Percentiles rank a stretch among this genome's conserved stretches.
Conservation (phyloP, 345 rosid genomes). For the Barbarea vulgaris region DNA sequence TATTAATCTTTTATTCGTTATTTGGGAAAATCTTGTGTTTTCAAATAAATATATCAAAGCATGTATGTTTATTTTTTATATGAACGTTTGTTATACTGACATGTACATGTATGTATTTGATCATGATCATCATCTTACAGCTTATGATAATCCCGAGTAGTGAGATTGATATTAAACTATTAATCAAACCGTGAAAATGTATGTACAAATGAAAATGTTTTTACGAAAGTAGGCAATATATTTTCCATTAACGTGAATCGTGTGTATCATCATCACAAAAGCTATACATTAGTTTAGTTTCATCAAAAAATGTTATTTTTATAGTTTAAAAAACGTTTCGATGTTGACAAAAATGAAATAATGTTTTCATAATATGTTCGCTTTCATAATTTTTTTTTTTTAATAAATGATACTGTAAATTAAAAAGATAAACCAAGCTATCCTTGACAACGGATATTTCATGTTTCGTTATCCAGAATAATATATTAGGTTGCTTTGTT, state of each 20-base stretch:
- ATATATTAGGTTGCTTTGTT: slow-evolving; percentile 31
- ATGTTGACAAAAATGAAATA: not conserved
- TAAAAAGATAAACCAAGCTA: not conserved
- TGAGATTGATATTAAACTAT: not conserved
- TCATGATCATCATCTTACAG: not conserved
- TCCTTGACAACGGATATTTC: slow-evolving; percentile 6
- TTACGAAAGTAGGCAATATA: not conserved
- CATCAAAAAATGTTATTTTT: not conserved
- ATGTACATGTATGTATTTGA: slow-evolving; percentile 12
- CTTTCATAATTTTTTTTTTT: not conserved
- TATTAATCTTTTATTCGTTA: not conserved
- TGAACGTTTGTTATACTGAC: slow-evolving; percentile 17
- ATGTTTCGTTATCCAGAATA: slow-evolving; percentile 12
- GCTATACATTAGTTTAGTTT: not conserved
- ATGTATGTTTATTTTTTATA: not conserved
- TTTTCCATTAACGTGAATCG: not conserved
- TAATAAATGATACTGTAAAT: not conserved
- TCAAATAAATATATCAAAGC: not conserved
- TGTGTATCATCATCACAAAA: not conserved
- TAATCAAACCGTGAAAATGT: not conserved
- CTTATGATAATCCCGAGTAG: not conserved
- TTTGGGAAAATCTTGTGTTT: slow-evolving; percentile 13
- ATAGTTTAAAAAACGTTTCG: not conserved
- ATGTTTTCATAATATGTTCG: not conserved
- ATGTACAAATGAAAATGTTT: not conserved